A percentile compares a stretch with the other conserved stretches of the same genome.
Conservation (phyloP, 1,284 basidiomycete genomes). For the Boletus calvinii region DNA sequence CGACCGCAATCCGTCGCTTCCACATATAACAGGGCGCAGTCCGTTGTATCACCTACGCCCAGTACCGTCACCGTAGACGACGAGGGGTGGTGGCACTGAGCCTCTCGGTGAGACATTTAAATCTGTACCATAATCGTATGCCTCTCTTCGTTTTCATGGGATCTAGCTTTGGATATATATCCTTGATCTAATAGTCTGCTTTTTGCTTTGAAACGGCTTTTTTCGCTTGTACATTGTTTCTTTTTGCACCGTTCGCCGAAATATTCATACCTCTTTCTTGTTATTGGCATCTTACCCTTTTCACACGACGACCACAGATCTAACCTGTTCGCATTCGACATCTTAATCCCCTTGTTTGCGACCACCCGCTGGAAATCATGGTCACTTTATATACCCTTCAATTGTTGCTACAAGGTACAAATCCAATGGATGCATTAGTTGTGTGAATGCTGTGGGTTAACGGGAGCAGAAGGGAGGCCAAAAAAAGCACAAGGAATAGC, state of each 20-base stretch:
- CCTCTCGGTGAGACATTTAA: background rate
- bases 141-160: slow-evolving; percentile 1
- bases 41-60: slow-evolving; percentile 65
- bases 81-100: slow-evolving; percentile 74
- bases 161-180: slow-evolving; percentile 23
- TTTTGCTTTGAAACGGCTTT: background rate
- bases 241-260: background rate
- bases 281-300: slow-evolving; percentile 15
- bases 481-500: slow-evolving; percentile 4
- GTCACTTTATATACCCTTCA: slow-evolving; percentile 38
- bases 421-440: slow-evolving; percentile 42
- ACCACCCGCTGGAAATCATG: slow-evolving; percentile 26
- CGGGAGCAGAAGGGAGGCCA: slow-evolving; percentile 6
- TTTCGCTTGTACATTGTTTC: background rate
- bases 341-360: slow-evolving; percentile 17
- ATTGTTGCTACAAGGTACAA: slow-evolving; percentile 46
- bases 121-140: slow-evolving; percentile 16
- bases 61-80: slow-evolving; percentile 67
- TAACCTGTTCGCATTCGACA: slow-evolving; percentile 1
- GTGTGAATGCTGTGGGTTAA: slow-evolving; percentile 24
- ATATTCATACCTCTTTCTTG: slow-evolving; percentile 12
- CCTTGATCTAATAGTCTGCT: slow-evolving; percentile 30
- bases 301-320: slow-evolving; percentile 10
- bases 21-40: slow-evolving; percentile 19
- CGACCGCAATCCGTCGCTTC: slow-evolving; percentile 47